Evolutionary conservation across 441 rosid genomes (phyloP).

Genomic region (Jatropha multifida): DNA sequence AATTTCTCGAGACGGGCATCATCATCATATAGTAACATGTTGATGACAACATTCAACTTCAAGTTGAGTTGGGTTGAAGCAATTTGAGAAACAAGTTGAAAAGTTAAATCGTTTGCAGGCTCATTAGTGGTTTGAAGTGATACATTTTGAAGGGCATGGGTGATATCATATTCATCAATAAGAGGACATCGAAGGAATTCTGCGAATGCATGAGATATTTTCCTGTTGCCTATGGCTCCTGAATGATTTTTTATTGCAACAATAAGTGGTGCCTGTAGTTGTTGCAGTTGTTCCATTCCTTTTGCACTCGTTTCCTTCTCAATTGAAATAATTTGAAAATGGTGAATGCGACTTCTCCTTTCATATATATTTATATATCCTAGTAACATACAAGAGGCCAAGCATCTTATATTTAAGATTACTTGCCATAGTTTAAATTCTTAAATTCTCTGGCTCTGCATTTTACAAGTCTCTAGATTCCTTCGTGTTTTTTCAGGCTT

Average conservation of each 20-base stretch:
- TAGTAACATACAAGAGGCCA: too few relatives aligned
- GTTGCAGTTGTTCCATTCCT: too few relatives aligned
- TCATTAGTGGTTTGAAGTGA: neutral
- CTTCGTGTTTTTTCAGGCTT: too few relatives aligned
- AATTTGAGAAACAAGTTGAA: neutral
- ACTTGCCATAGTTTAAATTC: too few relatives aligned
- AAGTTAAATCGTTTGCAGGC: neutral
- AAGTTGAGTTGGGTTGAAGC: neutral
- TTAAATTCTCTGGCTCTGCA: too few relatives aligned
- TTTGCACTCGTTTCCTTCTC: too few relatives aligned
- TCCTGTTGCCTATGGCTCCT: neutral
- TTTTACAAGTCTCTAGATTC: too few relatives aligned
- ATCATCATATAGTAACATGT: neutral
- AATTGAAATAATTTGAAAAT: too few relatives aligned
- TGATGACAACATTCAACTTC: neutral
- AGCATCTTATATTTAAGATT: too few relatives aligned
- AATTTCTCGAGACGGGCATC: neutral
- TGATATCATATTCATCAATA: neutral
- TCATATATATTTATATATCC: too few relatives aligned
- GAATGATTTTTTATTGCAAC: neutral
- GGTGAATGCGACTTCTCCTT: too few relatives aligned
- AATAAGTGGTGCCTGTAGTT: neutral
- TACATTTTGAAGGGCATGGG: neutral
- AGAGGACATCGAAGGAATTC: neutral
- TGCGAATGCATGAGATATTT: neutral